Conservation (phyloP, 495 filamentous ascomycete species). For the Aspergillus egyptiacus region DNA sequence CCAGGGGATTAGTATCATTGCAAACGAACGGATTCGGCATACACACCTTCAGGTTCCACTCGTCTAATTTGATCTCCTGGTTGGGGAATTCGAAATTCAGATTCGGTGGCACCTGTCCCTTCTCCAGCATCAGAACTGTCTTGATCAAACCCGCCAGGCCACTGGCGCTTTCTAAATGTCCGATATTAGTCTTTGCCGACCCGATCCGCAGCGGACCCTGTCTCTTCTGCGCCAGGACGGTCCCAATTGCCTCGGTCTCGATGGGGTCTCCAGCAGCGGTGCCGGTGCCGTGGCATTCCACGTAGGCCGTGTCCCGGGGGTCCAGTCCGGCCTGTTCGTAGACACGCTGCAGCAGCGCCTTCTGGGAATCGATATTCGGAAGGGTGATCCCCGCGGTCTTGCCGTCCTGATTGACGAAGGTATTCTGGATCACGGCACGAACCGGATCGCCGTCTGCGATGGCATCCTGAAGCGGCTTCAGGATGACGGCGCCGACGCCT, state of each 20-base stretch:
- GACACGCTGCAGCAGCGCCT: slow-evolving; percentile 18
- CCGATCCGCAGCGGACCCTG: background rate
- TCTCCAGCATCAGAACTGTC: slow-evolving; percentile 42
- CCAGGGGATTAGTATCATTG: no score
- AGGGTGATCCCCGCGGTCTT: slow-evolving; percentile 44
- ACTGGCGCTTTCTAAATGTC: slow-evolving; percentile 25
- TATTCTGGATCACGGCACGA: slow-evolving; percentile 37
- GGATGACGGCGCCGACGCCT: slow-evolving; percentile 27
- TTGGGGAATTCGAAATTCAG: background rate
- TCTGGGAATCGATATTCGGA: slow-evolving; percentile 7
- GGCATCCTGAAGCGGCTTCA: slow-evolving; percentile 37
- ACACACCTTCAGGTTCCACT: no score
- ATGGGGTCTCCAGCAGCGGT: slow-evolving; percentile 32
- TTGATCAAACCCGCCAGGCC: slow-evolving; percentile 33
- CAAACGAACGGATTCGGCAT: no score
- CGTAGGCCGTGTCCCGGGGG: slow-evolving; percentile 14
- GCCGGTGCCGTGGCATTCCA: slow-evolving; percentile 40
- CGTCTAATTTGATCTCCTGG: background rate
- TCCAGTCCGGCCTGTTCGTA: slow-evolving; percentile 21
- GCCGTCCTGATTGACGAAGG: slow-evolving; percentile 40
- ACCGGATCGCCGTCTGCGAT: slow-evolving; percentile 33
- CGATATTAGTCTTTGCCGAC: slow-evolving; percentile 45
- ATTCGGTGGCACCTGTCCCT: slow-evolving; percentile 32
- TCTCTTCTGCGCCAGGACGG: slow-evolving; percentile 29
- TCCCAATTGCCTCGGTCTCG: slow-evolving; percentile 38